Evolutionary conservation across 1,139 yeast species (phyloP).

Genomic region (Saccharomyces pastorianus): DNA sequence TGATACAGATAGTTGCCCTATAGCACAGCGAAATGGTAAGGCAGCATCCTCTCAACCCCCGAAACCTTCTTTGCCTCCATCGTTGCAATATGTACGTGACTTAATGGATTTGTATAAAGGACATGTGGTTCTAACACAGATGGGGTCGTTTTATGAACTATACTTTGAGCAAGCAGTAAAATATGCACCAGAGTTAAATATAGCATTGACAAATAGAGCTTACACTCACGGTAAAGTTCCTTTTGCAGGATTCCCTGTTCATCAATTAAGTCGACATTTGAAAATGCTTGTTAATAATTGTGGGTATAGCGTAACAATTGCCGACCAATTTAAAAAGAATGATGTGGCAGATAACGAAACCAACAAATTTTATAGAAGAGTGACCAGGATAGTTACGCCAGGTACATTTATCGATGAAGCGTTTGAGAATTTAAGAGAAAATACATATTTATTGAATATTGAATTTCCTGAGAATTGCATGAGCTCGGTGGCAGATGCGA

Average conservation of each 20-base stretch:
- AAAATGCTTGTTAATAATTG: slow-evolving; percentile 63
- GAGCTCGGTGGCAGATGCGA: slow-evolving; percentile 40
- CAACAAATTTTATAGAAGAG: slow-evolving; percentile 53
- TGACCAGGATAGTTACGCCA: slow-evolving; percentile 78
- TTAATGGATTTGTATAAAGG: slow-evolving; percentile 48
- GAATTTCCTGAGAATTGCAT: slow-evolving; percentile 47
- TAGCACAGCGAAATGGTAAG: not conserved
- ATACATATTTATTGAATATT: slow-evolving; percentile 63
- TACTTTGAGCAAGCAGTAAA: slow-evolving; percentile 81
- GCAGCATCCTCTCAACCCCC: not conserved
- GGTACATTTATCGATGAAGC: slow-evolving; percentile 90
- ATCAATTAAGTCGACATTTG: slow-evolving; percentile 64
- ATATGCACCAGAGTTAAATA: slow-evolving; percentile 62
- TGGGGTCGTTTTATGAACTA: slow-evolving; percentile 84
- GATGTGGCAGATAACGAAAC: slow-evolving; percentile 20
- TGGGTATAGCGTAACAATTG: slow-evolving; percentile 66
- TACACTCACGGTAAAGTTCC: slow-evolving; percentile 48
- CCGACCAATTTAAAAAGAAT: slow-evolving; percentile 51
- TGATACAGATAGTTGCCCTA: not conserved
- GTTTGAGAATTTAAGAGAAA: slow-evolving; percentile 61
- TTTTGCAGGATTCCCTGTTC: slow-evolving; percentile 87
- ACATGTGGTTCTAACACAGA: slow-evolving; percentile 76
- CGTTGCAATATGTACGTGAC: slow-evolving; percentile 32
- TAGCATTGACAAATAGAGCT: slow-evolving; percentile 47
- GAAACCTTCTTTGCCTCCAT: slow-evolving; percentile 21